Percentiles rank a stretch among this genome's conserved stretches.
Evolutionary conservation across 495 filamentous ascomycete genomes (phyloP).

Genomic region (Trichoderma orchidacearum): DNA sequence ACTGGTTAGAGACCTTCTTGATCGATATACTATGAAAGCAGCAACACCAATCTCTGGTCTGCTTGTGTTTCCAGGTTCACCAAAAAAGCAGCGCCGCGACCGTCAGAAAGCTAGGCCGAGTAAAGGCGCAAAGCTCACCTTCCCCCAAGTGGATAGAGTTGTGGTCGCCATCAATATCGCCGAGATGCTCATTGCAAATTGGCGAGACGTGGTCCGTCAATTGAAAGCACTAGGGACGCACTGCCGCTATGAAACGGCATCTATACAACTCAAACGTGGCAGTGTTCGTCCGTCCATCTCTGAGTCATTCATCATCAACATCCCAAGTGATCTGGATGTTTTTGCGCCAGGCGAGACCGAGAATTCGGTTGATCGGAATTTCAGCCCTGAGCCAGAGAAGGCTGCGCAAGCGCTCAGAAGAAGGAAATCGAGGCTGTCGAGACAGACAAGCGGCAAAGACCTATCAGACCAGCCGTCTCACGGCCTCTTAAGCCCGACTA

Average conservation of each 20-base stretch:
- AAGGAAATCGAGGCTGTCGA: neutral
- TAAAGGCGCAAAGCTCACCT: slow-evolving; percentile 9
- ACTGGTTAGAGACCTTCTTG: slow-evolving; percentile 41
- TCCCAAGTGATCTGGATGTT: neutral
- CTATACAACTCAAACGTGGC: neutral
- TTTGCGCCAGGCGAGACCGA: neutral
- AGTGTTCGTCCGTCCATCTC: neutral
- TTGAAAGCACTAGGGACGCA: slow-evolving; percentile 24
- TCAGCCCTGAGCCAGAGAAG: too few relatives aligned
- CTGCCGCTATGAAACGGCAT: neutral
- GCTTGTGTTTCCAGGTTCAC: slow-evolving; percentile 19
- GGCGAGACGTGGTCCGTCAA: slow-evolving; percentile 44
- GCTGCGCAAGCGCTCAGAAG: too few relatives aligned
- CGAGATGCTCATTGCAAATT: slow-evolving; percentile 45
- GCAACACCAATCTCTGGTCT: slow-evolving; percentile 20
- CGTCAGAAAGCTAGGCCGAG: slow-evolving; percentile 12
- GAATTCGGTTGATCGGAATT: too few relatives aligned
- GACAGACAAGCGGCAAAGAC: neutral
- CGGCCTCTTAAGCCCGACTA: neutral
- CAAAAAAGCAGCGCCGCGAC: slow-evolving; percentile 23
- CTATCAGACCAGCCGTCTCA: neutral
- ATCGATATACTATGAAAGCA: slow-evolving; percentile 24
- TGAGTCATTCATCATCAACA: neutral
- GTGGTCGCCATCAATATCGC: slow-evolving; percentile 38
- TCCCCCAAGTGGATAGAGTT: slow-evolving; percentile 21